Percentiles rank a stretch among this genome's conserved stretches.
Conservation (phyloP, 1,139 yeast genomes). For the Nadsonia starkeyi-henricii region DNA sequence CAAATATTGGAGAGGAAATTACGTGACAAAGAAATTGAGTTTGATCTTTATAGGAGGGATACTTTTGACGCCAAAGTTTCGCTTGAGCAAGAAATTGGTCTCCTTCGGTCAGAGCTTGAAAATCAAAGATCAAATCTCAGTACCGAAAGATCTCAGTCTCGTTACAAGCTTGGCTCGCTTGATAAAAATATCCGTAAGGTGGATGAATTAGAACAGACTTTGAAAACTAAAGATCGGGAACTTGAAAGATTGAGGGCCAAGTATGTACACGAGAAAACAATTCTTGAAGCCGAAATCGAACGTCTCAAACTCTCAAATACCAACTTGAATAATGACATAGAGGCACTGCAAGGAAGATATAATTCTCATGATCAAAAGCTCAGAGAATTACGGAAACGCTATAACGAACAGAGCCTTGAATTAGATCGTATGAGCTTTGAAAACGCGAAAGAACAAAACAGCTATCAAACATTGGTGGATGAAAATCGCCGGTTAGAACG, state of each 20-base stretch:
- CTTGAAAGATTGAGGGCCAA: not conserved
- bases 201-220: not conserved
- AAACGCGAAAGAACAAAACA: not conserved
- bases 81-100: not conserved
- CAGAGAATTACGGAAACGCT: not conserved
- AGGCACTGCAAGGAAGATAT: too few relatives aligned
- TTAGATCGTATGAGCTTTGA: not conserved
- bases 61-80: not conserved
- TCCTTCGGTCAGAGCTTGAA: not conserved
- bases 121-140: not conserved
- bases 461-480: not conserved
- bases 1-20: not conserved
- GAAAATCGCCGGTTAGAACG: not conserved
- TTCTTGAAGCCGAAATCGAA: not conserved
- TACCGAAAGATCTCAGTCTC: too few relatives aligned
- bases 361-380: not conserved
- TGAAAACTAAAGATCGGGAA: not conserved
- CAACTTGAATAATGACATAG: too few relatives aligned
- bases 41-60: not conserved
- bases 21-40: not conserved
- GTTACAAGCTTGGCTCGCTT: too few relatives aligned
- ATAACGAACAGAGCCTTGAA: not conserved
- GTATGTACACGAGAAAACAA: not conserved
- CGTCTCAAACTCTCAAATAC: not conserved
- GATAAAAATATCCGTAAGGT: not conserved